phyloP scores from a whole-genome alignment of 2,329 filamentous ascomycete genomes.

The Colletotrichum theobromicola region DNA sequence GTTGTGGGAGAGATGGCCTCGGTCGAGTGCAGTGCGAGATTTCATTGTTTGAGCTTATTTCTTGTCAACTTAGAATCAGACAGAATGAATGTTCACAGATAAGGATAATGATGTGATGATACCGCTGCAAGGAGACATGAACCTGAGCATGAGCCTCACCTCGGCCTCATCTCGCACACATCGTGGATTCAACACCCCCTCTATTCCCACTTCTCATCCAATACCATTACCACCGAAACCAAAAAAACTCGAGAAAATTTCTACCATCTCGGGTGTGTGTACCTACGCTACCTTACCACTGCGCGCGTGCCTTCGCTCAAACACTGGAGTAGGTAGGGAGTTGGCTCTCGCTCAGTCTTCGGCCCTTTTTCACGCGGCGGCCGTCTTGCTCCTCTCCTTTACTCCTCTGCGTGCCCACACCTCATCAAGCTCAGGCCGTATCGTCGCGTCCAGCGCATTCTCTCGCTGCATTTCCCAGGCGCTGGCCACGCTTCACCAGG shows the following conservation, averaged over 20 bases:
- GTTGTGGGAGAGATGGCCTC: not conserved
- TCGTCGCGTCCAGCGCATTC: not conserved
- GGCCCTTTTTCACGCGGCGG: not conserved
- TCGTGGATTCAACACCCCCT: not conserved
- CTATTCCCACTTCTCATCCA: conserved; percentile 14
- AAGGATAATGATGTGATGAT: not conserved
- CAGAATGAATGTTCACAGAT: not conserved
- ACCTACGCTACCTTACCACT: not conserved
- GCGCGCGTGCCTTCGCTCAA: not conserved
- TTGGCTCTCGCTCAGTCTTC: not conserved
- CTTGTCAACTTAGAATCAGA: not conserved
- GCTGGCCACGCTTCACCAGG: not conserved
- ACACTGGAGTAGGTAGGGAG: not conserved
- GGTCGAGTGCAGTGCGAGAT: not conserved
- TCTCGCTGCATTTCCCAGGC: not conserved
- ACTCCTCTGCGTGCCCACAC: not conserved
- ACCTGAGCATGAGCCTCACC: not conserved
- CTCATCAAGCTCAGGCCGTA: not conserved
- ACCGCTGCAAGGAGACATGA: not conserved
- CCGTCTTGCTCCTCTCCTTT: not conserved
- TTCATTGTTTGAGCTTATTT: not conserved
- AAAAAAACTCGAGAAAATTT: not conserved
- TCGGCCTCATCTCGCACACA: not conserved
- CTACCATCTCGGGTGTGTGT: not conserved
- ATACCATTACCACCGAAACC: not conserved